Evolutionary conservation across 78 protist genomes (phyloP), one percentile per base, ranked within the genome.

Genomic region (Dictyostelium intermedium): DNA sequence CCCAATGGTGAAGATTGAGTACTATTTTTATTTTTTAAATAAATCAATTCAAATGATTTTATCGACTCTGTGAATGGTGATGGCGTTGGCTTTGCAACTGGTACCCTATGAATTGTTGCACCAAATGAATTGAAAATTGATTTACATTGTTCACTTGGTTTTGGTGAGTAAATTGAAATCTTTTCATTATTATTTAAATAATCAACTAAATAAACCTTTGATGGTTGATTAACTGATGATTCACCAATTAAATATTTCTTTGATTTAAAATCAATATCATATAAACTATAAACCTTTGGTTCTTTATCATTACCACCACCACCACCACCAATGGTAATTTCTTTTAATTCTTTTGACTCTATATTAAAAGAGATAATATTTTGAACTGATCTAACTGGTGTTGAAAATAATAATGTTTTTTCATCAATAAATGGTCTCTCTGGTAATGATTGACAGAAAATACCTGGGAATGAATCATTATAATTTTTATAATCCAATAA

Each of bases 1-100:
- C 72, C 41, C 20, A 79, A 77, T 14, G 76, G 9, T 27, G 53
- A 7, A 9, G 30, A 45, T n/a, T 50, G 41, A 5, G n/a, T 25
- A 5, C 25, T 32, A 32, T 50, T 80, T 16, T 89, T 82, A 34
- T 34, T 72, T 10, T 79, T 82, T 4, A 78, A 27, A 18, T 83
- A 83, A 32, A 91, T 76, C 6, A 91, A 35, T 61, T 84, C 82
- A 66, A 91, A 91, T 18, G 72, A 45, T 20, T 91, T 83, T 9
- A 91, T 63, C 13, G 32, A 27, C 3, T 74, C 85, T 27, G 32
- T 25, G 34, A n/a, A 41, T 6, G 84, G 84, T 25, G 69, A 20
- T 13, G 84, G 84, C 9, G 84, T 47, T 25, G 84, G 84, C 6
- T n/a, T 80, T 35, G 30, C 18, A 25, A 80, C 84, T n/a, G 84